These are phyloP conservation scores for Fistulina hepatica DNA, from an alignment of 1,284 basidiomycete species.

Conservation along the genomic window DNA sequence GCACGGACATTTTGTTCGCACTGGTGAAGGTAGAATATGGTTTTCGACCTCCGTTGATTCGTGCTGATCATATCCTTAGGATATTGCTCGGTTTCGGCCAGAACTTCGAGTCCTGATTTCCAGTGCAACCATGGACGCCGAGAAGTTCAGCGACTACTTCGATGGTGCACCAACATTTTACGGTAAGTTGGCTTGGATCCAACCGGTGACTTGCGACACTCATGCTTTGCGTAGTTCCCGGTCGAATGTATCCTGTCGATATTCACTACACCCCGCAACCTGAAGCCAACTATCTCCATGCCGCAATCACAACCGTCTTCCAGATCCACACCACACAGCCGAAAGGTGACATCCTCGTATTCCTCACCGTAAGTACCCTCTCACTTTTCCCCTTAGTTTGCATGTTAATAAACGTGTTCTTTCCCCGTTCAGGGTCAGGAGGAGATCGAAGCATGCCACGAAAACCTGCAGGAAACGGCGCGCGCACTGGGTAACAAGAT, in stretches of 20 bases:
- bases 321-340: constrained; percentile 99
- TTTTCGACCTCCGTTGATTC: constrained; percentile 16
- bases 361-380: constrained; percentile 68
- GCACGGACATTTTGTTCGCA: constrained; percentile 94
- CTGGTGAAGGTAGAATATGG: constrained; percentile 77
- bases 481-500: constrained; percentile 94
- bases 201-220: not conserved
- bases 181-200: constrained; percentile 39
- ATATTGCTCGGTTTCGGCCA: constrained; percentile 93
- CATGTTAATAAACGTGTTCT: constrained; percentile 4
- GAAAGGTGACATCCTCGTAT: constrained; percentile 96
- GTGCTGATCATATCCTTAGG: constrained; percentile 36
- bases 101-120: constrained; percentile 88
- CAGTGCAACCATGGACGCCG: constrained; percentile 93
- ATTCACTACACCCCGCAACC: constrained; percentile 98
- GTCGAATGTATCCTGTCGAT: constrained; percentile 95
- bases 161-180: constrained; percentile 91
- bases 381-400: constrained; percentile 1
- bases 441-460: constrained; percentile 95
- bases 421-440: constrained; percentile 86
- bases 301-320: constrained; percentile 96
- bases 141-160: constrained; percentile 94
- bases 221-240: constrained; percentile 62
- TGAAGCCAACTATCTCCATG: constrained; percentile 97
- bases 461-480: constrained; percentile 92